Conservation (phyloP, 345 rosid species). For the Euphorbia pulcherrima region DNA sequence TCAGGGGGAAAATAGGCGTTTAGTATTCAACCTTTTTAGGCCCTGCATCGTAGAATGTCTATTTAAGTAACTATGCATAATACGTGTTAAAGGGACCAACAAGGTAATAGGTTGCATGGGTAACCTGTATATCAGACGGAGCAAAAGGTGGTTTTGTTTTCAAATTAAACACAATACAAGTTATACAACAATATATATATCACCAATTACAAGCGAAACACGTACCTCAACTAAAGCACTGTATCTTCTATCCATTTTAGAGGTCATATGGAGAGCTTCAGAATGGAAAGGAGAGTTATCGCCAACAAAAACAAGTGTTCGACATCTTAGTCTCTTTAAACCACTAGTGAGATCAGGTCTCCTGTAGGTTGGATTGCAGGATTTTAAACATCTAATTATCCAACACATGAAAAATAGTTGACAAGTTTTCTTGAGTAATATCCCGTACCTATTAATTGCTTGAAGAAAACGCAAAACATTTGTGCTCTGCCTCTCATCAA, state of each 20-base stretch:
- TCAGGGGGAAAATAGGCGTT: too few species aligned
- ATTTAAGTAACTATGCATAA: too few species aligned
- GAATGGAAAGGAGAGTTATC: conserved; percentile 80
- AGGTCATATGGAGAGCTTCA: conserved; percentile 79
- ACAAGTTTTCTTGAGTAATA: not conserved
- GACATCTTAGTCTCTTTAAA: conserved; percentile 65
- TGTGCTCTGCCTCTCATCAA: conserved; percentile 30
- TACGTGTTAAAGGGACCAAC: too few species aligned
- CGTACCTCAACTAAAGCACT: conserved; percentile 89
- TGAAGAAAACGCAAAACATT: conserved; percentile 27
- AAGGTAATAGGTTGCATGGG: too few species aligned
- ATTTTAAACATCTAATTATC: not conserved
- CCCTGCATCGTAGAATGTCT: too few species aligned
- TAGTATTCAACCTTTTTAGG: too few species aligned
- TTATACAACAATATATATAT: not conserved
- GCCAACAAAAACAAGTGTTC: conserved; percentile 81
- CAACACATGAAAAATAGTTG: not conserved
- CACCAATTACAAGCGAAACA: not conserved
- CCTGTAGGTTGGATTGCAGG: conserved; percentile 40
- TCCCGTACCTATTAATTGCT: conserved; percentile 21
- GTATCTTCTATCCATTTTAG: conserved; percentile 70
- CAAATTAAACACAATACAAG: not conserved
- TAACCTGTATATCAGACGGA: too few species aligned
- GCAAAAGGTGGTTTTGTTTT: too few species aligned
- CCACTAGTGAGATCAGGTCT: conserved; percentile 82